A percentile compares a stretch with the other conserved stretches of the same genome.
These are phyloP conservation scores for Paramyrothecium sp. DNA, from an alignment of 2,329 filamentous ascomycete species.

Conservation along the genomic window DNA sequence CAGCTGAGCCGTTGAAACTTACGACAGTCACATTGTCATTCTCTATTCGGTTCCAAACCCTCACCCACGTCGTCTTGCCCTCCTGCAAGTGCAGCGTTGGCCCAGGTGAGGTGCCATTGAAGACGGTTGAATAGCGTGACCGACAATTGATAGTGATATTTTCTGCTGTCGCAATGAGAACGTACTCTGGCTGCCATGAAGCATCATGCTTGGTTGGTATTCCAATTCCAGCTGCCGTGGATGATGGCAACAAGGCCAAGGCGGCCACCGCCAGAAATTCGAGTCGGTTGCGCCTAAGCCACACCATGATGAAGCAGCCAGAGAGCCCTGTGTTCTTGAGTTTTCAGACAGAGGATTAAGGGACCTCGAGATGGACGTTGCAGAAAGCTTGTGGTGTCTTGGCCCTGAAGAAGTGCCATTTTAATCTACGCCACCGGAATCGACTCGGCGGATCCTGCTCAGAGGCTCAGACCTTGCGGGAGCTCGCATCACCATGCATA, in stretches of 20 bases:
- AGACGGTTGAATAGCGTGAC: constrained; percentile 41
- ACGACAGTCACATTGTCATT: constrained; percentile 54
- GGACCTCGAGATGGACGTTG: too few relatives aligned
- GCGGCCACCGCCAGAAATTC: not conserved
- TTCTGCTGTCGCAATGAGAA: constrained; percentile 15
- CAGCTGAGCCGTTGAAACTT: constrained; percentile 13
- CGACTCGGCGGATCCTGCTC: too few relatives aligned
- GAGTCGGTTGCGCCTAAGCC: not conserved
- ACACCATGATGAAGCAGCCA: not conserved
- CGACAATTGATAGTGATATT: constrained; percentile 45
- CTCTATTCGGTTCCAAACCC: constrained; percentile 56
- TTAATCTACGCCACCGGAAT: too few relatives aligned
- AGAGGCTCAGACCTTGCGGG: too few relatives aligned
- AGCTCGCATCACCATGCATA: too few relatives aligned
- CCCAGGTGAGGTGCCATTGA: constrained; percentile 54
- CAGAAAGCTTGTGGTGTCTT: too few relatives aligned
- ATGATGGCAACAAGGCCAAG: not conserved
- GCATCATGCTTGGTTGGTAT: not conserved
- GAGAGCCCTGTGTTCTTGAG: not conserved
- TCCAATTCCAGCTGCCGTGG: not conserved
- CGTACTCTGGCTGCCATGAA: constrained; percentile 6
- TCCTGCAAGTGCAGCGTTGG: constrained; percentile 46
- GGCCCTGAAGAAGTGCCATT: too few relatives aligned
- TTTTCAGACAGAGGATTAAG: too few relatives aligned
- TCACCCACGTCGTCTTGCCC: constrained; percentile 51